Conservation (phyloP, 164 flowering plant species). For the Aristolochia contorta region DNA sequence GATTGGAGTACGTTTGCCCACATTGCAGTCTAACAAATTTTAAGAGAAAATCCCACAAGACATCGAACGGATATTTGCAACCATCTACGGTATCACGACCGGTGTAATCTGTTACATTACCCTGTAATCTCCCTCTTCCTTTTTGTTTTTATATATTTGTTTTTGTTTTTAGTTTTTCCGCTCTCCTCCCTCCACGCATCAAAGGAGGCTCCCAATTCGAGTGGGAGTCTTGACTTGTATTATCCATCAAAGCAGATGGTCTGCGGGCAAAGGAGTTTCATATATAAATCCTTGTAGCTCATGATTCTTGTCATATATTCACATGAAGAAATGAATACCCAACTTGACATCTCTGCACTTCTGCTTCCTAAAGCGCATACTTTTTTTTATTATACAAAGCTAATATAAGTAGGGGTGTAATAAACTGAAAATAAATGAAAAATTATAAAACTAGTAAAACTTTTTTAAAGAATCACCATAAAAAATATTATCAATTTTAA, state of each 20-base stretch:
- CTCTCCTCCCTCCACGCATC: not conserved
- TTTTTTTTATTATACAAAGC: too few relatives aligned
- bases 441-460: too few relatives aligned
- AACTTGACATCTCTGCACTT: not conserved
- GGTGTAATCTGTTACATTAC: constrained; percentile 4
- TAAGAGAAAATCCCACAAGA: constrained; percentile 61
- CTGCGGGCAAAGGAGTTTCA: not conserved
- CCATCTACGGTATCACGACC: constrained; percentile 3
- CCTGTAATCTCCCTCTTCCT: not conserved
- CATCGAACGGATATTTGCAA: constrained; percentile 50
- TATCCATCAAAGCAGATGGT: not conserved
- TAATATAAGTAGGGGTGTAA: too few relatives aligned
- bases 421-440: too few relatives aligned
- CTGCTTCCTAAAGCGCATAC: too few relatives aligned
- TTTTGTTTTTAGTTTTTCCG: constrained; percentile 1
- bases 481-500: too few relatives aligned
- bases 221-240: constrained; percentile 1
- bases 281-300: not conserved
- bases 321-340: too few relatives aligned
- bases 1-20: constrained; percentile 94
- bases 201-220: constrained; percentile 4
- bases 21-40: constrained; percentile 78
- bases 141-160: not conserved
- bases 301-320: not conserved
- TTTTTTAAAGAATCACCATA: too few relatives aligned